phyloP scores from a whole-genome alignment of 2,329 filamentous ascomycete species.

The Verticillium klebahnii region DNA sequence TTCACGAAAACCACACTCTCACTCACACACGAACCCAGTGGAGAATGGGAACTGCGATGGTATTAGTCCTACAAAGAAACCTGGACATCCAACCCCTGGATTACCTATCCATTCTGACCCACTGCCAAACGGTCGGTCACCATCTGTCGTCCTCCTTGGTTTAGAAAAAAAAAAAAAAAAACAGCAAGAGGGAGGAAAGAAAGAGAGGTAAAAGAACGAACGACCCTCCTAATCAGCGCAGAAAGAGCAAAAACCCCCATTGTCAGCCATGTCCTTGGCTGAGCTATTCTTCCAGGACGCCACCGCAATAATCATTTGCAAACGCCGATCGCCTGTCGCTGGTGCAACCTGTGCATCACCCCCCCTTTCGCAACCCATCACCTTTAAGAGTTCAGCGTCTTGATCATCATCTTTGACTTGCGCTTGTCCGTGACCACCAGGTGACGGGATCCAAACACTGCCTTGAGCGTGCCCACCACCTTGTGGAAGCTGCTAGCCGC shows the following conservation, averaged over 20 bases:
- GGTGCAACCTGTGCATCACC: slow-evolving; percentile 4
- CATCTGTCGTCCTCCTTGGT: neutral
- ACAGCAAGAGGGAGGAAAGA: slow-evolving; percentile 7
- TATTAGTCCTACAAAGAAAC: neutral
- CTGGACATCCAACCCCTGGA: slow-evolving; percentile 3
- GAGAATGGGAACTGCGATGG: neutral
- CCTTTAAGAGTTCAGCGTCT: slow-evolving; percentile 52
- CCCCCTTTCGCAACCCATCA: neutral
- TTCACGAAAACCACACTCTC: neutral
- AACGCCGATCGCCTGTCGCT: slow-evolving; percentile 9
- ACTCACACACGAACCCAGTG: neutral
- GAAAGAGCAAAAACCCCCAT: slow-evolving; percentile 1
- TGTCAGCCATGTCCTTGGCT: slow-evolving; percentile 5
- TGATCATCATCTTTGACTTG: slow-evolving; percentile 70
- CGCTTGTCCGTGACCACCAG: slow-evolving; percentile 65
- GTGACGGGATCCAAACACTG: slow-evolving; percentile 59
- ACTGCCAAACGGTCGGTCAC: neutral
- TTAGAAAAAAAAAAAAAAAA: neutral
- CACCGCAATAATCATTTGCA: slow-evolving; percentile 3
- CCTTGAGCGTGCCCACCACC: slow-evolving; percentile 72
- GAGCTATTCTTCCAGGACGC: slow-evolving; percentile 3
- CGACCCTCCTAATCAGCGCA: neutral
- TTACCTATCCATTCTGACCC: slow-evolving; percentile 2
- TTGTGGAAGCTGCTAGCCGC: slow-evolving; percentile 84
- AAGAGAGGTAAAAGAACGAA: slow-evolving; percentile 5